Evolutionary conservation across 2,329 filamentous ascomycete genomes (phyloP).

Genomic region (Ploettnerulaceae sp.): DNA sequence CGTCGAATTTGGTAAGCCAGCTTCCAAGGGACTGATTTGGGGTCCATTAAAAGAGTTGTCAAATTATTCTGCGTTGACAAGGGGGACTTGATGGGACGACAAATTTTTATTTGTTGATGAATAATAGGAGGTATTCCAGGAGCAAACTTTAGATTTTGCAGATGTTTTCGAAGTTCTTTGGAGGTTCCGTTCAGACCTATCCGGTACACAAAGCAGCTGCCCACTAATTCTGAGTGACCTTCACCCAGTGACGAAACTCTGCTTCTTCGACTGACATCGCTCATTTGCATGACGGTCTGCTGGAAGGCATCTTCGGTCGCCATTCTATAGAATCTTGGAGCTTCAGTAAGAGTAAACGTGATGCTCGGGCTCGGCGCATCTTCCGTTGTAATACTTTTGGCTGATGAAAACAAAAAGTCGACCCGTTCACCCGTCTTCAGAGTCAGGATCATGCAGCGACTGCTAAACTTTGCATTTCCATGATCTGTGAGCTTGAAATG

Average conservation of each 20-base stretch:
- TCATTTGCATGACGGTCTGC: too few relatives aligned
- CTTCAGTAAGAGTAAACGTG: neutral
- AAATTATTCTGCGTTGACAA: neutral
- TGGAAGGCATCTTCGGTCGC: neutral
- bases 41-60: neutral
- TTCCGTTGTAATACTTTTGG: slow-evolving; percentile 6
- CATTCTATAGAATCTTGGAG: slow-evolving; percentile 2
- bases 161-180: neutral
- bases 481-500: neutral
- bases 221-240: neutral
- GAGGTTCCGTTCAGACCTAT: neutral
- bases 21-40: slow-evolving; percentile 1
- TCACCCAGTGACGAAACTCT: neutral
- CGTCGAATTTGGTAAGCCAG: slow-evolving; percentile 8
- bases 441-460: slow-evolving; percentile 1
- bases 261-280: neutral
- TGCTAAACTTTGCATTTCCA: slow-evolving; percentile 1
- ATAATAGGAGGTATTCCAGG: slow-evolving; percentile 1
- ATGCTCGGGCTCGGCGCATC: neutral
- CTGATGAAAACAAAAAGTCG: slow-evolving; percentile 5
- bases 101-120: neutral
- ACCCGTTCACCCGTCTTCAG: slow-evolving; percentile 3
- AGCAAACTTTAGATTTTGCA: neutral
- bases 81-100: neutral
- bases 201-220: slow-evolving; percentile 6